Evolutionary conservation across 2,329 filamentous ascomycete species (phyloP).

Genomic region (Byssothecium circinans): DNA sequence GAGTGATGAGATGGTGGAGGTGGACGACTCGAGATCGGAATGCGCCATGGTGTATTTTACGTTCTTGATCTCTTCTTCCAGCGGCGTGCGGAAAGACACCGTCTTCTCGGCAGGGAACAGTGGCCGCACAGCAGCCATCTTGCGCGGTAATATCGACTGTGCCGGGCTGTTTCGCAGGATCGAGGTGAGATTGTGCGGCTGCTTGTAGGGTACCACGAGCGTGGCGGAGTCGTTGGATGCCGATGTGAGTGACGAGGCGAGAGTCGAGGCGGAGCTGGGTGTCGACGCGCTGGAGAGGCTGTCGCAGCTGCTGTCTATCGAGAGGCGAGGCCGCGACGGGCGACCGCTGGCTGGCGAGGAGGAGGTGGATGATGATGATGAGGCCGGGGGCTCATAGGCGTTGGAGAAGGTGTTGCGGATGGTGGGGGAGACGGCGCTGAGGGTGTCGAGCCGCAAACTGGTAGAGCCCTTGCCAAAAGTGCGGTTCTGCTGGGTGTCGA

Average conservation of each 20-base stretch:
- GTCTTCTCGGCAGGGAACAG: slow-evolving; percentile 60
- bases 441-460: slow-evolving; percentile 55
- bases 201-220: slow-evolving; percentile 48
- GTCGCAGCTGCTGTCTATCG: slow-evolving; percentile 36
- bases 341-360: slow-evolving; percentile 17
- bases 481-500: slow-evolving; percentile 57
- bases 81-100: slow-evolving; percentile 58
- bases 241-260: slow-evolving; percentile 44
- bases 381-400: slow-evolving; percentile 53
- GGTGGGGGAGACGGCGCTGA: slow-evolving; percentile 62
- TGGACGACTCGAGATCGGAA: slow-evolving; percentile 55
- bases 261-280: slow-evolving; percentile 40
- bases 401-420: slow-evolving; percentile 64
- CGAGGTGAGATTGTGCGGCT: slow-evolving; percentile 49
- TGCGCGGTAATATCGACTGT: slow-evolving; percentile 38
- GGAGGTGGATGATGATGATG: slow-evolving; percentile 17
- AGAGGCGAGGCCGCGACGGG: slow-evolving; percentile 34
- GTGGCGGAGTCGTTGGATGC: slow-evolving; percentile 44
- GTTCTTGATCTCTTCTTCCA: slow-evolving; percentile 63
- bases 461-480: slow-evolving; percentile 58
- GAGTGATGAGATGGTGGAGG: slow-evolving; percentile 34
- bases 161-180: slow-evolving; percentile 52
- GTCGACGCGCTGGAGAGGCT: slow-evolving; percentile 25
- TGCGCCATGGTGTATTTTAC: slow-evolving; percentile 58
- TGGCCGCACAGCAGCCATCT: slow-evolving; percentile 46